Evolutionary conservation across 441 rosid species (phyloP).

Genomic region (Aquilaria agallochum): DNA sequence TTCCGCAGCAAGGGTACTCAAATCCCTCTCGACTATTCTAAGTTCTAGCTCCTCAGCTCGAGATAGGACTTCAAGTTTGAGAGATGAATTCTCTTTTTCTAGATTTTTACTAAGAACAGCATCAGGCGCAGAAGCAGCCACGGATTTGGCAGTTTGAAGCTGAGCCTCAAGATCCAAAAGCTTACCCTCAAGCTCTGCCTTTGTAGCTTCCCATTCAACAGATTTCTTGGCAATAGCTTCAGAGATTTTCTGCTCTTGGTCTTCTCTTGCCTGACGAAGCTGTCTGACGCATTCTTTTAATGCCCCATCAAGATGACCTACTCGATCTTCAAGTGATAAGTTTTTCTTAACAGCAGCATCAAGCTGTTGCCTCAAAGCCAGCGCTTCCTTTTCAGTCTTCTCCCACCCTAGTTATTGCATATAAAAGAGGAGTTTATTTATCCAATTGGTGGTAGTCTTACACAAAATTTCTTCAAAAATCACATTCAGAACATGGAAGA

Average conservation of each 20-base stretch:
- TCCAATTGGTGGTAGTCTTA: too few species aligned
- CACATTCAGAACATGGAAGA: background rate
- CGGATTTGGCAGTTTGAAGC: slow-evolving; percentile 31
- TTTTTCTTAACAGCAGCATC: slow-evolving; percentile 49
- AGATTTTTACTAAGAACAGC: slow-evolving; percentile 41
- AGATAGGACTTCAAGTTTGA: slow-evolving; percentile 51
- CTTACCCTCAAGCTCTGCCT: slow-evolving; percentile 47
- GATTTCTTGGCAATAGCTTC: slow-evolving; percentile 51
- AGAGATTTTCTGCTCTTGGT: slow-evolving; percentile 61
- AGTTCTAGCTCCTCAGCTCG: slow-evolving; percentile 54
- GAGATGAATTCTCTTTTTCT: slow-evolving; percentile 57
- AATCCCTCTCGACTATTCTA: slow-evolving; percentile 65
- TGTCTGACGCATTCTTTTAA: slow-evolving; percentile 94
- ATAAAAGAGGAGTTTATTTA: background rate
- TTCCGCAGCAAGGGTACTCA: slow-evolving; percentile 82
- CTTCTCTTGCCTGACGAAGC: slow-evolving; percentile 85
- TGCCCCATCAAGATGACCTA: slow-evolving; percentile 83
- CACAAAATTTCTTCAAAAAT: background rate
- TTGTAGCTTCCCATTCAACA: slow-evolving; percentile 58
- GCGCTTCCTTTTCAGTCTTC: slow-evolving; percentile 77
- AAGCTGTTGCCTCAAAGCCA: slow-evolving; percentile 57
- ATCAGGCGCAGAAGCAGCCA: slow-evolving; percentile 25
- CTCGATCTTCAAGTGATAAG: slow-evolving; percentile 67
- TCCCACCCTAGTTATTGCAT: slow-evolving; percentile 68
- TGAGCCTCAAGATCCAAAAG: slow-evolving; percentile 41